phyloP scores from a whole-genome alignment of 805 yeast species.

The Blastobotrys terrestris region DNA sequence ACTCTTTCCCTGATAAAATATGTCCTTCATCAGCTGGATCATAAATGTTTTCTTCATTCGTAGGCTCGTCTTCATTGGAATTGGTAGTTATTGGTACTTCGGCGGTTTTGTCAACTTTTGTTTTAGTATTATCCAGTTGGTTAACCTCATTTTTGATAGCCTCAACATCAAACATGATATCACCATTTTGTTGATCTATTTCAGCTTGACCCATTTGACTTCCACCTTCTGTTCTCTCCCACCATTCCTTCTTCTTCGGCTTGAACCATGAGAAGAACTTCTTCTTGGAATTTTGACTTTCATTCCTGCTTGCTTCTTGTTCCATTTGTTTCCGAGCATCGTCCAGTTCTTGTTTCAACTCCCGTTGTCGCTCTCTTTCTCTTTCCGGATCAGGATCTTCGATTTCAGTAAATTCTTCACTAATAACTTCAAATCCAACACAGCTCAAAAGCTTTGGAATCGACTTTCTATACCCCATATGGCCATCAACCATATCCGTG shows the following conservation, averaged over 20 bases:
- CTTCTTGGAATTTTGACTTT: conserved; percentile 27
- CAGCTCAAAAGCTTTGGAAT: conserved; percentile 74
- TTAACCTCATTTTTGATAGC: conserved; percentile 34
- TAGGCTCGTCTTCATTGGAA: not conserved
- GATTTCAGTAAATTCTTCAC: conserved; percentile 90
- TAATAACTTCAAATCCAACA: conserved; percentile 72
- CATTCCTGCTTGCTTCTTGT: conserved; percentile 18
- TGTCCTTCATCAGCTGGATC: not conserved
- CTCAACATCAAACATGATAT: conserved; percentile 35
- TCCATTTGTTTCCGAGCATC: conserved; percentile 66
- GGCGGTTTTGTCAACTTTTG: conserved; percentile 4
- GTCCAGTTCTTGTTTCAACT: conserved; percentile 77
- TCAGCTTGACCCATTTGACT: conserved; percentile 33
- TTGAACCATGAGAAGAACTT: conserved; percentile 37
- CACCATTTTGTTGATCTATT: conserved; percentile 35
- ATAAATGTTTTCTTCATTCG: conserved; percentile 3
- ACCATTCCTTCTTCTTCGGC: conserved; percentile 53
- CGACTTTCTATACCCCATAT: conserved; percentile 93
- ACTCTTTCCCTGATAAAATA: conserved; percentile 6
- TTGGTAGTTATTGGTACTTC: not conserved
- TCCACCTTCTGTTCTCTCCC: conserved; percentile 38
- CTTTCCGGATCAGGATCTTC: conserved; percentile 93
- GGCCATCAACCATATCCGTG: conserved; percentile 84
- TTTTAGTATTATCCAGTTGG: conserved; percentile 1
- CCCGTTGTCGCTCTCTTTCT: conserved; percentile 68